Evolutionary conservation across 768 basidiomycete genomes (phyloP).

Genomic region (Leccinum uliginosum): DNA sequence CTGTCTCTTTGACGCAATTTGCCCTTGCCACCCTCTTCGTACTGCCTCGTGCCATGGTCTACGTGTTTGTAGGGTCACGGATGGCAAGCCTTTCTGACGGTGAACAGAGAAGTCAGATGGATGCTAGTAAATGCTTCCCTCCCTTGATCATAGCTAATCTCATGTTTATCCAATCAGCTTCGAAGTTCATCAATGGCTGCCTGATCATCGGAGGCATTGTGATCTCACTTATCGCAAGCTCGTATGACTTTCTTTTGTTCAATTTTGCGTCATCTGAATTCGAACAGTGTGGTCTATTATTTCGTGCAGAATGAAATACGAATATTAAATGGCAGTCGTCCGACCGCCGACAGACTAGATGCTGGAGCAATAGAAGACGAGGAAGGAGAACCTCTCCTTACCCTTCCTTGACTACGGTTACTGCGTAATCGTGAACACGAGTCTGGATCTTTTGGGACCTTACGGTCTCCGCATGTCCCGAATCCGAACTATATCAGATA

Average conservation of each 20-base stretch:
- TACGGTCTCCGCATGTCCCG: not conserved
- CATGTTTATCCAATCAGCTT: conserved; percentile 36
- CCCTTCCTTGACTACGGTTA: not conserved
- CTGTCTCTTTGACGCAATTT: conserved; percentile 75
- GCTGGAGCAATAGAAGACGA: conserved; percentile 59
- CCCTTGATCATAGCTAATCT: not conserved
- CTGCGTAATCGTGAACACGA: not conserved
- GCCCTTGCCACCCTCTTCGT: conserved; percentile 65
- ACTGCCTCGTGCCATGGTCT: conserved; percentile 67
- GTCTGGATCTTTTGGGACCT: not conserved
- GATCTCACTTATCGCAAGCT: conserved; percentile 58
- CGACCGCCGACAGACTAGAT: conserved; percentile 50
- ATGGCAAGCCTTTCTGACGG: conserved; percentile 75
- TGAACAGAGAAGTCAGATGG: conserved; percentile 69
- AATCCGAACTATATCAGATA: not conserved
- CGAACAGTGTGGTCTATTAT: conserved; percentile 58
- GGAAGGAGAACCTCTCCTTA: conserved; percentile 53
- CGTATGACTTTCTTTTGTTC: conserved; percentile 41
- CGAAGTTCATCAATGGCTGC: conserved; percentile 60
- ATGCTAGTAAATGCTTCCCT: conserved; percentile 49
- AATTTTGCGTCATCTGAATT: conserved; percentile 11
- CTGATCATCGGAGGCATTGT: conserved; percentile 58
- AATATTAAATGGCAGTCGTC: conserved; percentile 44
- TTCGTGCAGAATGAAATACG: conserved; percentile 60
- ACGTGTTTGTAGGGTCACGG: conserved; percentile 75